phyloP scores from a whole-genome alignment of 1,284 basidiomycete genomes.

The Thecaphora thlaspeos region DNA sequence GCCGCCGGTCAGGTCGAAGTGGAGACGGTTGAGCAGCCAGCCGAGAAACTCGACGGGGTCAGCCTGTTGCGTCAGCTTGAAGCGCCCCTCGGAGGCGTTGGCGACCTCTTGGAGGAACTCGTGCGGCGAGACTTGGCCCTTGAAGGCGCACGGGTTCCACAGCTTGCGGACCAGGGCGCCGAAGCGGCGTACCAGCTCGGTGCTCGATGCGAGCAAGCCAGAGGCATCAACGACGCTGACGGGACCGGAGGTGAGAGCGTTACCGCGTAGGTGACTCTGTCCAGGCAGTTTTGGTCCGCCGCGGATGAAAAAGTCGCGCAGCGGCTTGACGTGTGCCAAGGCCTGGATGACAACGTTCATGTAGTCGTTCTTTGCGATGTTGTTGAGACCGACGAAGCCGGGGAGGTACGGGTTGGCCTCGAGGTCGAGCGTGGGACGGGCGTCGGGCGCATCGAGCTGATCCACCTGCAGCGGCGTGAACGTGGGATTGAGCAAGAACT shows the following conservation, averaged over 20 bases:
- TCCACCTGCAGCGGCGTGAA: slow-evolving; percentile 64
- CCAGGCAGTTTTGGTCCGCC: slow-evolving; percentile 5
- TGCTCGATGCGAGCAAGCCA: slow-evolving; percentile 39
- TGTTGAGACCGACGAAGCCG: slow-evolving; percentile 94
- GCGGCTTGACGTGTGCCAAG: slow-evolving; percentile 82
- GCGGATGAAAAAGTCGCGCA: slow-evolving; percentile 71
- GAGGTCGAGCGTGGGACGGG: slow-evolving; percentile 64
- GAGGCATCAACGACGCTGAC: not conserved
- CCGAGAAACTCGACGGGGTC: slow-evolving; percentile 95
- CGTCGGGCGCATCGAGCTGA: slow-evolving; percentile 65
- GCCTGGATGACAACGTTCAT: slow-evolving; percentile 96
- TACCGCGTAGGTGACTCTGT: not conserved
- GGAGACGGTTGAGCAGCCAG: slow-evolving; percentile 91
- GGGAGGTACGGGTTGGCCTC: slow-evolving; percentile 77
- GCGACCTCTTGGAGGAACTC: slow-evolving; percentile 97
- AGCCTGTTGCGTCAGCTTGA: slow-evolving; percentile 85
- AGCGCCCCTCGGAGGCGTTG: slow-evolving; percentile 80
- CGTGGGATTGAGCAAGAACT: slow-evolving; percentile 81
- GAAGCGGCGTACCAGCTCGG: slow-evolving; percentile 76
- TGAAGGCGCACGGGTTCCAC: slow-evolving; percentile 78
- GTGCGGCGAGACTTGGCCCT: slow-evolving; percentile 95
- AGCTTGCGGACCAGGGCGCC: slow-evolving; percentile 82
- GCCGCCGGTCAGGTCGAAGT: slow-evolving; percentile 80
- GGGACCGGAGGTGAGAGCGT: not conserved
- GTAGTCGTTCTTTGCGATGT: slow-evolving; percentile 94